phyloP scores from a whole-genome alignment of 371 early-diverging fungal genomes.

The Apophysomyces elegans region DNA sequence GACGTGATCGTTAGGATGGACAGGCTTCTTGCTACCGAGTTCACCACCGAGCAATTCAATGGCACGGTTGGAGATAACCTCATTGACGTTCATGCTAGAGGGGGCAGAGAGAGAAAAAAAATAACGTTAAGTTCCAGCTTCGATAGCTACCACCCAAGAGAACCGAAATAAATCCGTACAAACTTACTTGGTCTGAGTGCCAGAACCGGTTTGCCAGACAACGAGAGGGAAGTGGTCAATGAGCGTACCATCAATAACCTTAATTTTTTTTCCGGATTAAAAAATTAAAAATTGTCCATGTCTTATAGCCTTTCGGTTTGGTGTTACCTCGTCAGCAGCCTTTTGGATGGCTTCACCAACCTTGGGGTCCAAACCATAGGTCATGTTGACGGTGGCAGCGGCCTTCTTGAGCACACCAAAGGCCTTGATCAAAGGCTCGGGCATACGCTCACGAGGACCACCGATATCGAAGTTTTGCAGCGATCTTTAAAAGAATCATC shows the following conservation, averaged over 20 bases:
- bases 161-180: conserved; percentile 31
- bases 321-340: conserved; percentile 71
- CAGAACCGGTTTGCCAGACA: conserved; percentile 90
- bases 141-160: too few relatives aligned
- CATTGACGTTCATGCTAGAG: conserved; percentile 80
- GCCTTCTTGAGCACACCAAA: conserved; percentile 91
- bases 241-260: conserved; percentile 80
- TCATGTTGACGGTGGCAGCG: conserved; percentile 83
- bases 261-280: not conserved
- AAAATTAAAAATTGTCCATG: too few relatives aligned
- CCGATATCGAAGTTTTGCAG: conserved; percentile 89
- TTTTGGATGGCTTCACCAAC: conserved; percentile 79
- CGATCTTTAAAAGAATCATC: conserved; percentile 41
- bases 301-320: not conserved
- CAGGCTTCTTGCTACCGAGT: conserved; percentile 80
- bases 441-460: conserved; percentile 82
- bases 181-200: conserved; percentile 89
- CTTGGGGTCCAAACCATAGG: conserved; percentile 67
- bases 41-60: conserved; percentile 86
- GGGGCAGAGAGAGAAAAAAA: conserved; percentile 1
- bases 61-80: conserved; percentile 89
- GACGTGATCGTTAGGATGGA: conserved; percentile 93
- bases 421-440: conserved; percentile 80
- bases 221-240: conserved; percentile 88
- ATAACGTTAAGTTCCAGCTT: not conserved